Conservation (phyloP, 371 early-diverging fungal genomes). For the Massospora cicadina region DNA sequence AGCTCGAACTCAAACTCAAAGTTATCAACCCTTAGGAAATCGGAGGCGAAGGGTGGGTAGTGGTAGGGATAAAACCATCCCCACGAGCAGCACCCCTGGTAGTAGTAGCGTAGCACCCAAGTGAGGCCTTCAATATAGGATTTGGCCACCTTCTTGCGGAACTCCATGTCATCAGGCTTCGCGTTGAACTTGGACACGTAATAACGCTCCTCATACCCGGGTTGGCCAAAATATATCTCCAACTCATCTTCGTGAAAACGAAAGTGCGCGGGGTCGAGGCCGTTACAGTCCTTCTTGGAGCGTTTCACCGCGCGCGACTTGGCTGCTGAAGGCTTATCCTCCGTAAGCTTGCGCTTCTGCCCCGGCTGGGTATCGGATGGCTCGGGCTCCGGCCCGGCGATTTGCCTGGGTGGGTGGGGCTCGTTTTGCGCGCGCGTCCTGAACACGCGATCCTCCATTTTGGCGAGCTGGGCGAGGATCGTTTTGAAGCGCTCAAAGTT, state of each 20-base stretch:
- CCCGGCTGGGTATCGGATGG: background rate
- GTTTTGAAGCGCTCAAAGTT: constrained; percentile 57
- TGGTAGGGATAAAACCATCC: constrained; percentile 96
- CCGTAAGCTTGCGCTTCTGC: background rate
- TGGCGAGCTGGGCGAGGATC: constrained; percentile 62
- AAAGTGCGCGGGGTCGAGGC: background rate
- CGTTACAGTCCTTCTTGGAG: background rate
- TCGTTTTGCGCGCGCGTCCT: constrained; percentile 30
- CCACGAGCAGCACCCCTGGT: constrained; percentile 86
- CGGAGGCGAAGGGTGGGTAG: constrained; percentile 69
- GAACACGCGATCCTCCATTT: constrained; percentile 74
- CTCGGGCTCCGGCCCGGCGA: background rate
- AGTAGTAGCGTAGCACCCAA: constrained; percentile 97
- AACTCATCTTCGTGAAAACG: too few relatives aligned
- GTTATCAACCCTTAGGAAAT: constrained; percentile 59
- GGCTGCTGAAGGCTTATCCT: background rate
- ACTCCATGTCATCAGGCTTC: constrained; percentile 23
- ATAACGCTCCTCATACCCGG: constrained; percentile 28
- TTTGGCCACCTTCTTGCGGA: constrained; percentile 39
- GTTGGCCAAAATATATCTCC: background rate
- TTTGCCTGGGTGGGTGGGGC: background rate
- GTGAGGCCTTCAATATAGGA: constrained; percentile 87
- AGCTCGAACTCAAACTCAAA: constrained; percentile 51
- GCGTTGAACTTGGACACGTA: constrained; percentile 57
- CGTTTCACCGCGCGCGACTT: background rate